phyloP scores from a whole-genome alignment of 2,329 filamentous ascomycete species.

The Blumeria hordei region DNA sequence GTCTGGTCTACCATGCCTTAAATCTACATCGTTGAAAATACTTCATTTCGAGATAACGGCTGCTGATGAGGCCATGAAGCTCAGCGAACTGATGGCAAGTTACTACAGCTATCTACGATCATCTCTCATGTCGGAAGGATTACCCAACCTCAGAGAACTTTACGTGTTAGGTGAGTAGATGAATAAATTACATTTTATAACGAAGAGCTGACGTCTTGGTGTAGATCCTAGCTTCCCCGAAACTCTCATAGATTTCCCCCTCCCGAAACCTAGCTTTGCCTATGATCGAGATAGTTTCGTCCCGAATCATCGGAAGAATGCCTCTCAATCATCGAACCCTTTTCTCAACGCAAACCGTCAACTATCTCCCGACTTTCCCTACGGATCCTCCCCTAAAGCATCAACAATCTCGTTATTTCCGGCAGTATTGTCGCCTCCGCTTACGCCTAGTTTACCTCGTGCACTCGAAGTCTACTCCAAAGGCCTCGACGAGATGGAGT shows the following conservation, averaged over 20 bases:
- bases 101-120: constrained; percentile 73
- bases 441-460: constrained; percentile 23
- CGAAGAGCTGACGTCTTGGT: too few species aligned
- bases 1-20: constrained; percentile 32
- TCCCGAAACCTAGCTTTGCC: constrained; percentile 31
- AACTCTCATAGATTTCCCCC: constrained; percentile 41
- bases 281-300: constrained; percentile 13
- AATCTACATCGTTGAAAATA: constrained; percentile 42
- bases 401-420: neutral
- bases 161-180: constrained; percentile 38
- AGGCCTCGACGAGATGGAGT: constrained; percentile 40
- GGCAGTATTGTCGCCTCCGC: neutral
- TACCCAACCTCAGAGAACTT: constrained; percentile 50
- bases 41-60: constrained; percentile 67
- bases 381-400: constrained; percentile 7
- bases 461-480: constrained; percentile 40
- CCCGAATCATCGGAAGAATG: constrained; percentile 3
- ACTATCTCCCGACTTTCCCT: constrained; percentile 15
- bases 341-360: constrained; percentile 7
- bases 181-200: too few species aligned
- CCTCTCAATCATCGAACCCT: constrained; percentile 5
- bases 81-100: constrained; percentile 25
- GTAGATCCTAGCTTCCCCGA: constrained; percentile 58
- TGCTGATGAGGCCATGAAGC: constrained; percentile 29
- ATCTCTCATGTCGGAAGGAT: constrained; percentile 52